Conservation (phyloP, 148 eudicot genomes). For the Chenopodium album region DNA sequence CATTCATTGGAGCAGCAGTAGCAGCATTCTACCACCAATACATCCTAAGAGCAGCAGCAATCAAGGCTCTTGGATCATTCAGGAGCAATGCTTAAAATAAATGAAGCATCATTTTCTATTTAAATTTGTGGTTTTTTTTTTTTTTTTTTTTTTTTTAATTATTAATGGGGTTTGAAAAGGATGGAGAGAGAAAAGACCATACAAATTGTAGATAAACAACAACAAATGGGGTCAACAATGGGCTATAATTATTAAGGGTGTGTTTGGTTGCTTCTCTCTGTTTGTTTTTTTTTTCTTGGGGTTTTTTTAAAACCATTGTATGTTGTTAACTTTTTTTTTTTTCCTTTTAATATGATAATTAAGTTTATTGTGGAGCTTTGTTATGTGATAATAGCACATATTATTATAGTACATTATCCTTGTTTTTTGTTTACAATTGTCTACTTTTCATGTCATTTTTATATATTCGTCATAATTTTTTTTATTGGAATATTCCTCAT, state of each 20-base stretch:
- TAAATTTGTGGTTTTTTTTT: neutral
- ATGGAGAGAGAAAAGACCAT: neutral
- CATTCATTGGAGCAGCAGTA: slow-evolving; percentile 46
- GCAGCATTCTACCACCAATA: slow-evolving; percentile 57
- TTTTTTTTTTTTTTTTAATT: too few species aligned
- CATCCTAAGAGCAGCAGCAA: slow-evolving; percentile 47
- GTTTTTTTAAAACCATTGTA: neutral
- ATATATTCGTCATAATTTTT: too few species aligned
- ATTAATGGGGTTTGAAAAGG: neutral
- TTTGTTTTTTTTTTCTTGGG: neutral
- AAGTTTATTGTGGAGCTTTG: neutral
- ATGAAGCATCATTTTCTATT: neutral
- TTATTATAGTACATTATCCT: slow-evolving; percentile 11
- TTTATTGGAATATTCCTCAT: neutral
- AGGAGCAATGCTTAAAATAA: slow-evolving; percentile 43
- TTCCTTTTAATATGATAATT: neutral
- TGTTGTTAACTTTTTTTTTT: slow-evolving; percentile 1
- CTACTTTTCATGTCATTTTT: neutral
- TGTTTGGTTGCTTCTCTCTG: slow-evolving; percentile 11
- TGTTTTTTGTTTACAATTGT: neutral
- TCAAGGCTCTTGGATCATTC: slow-evolving; percentile 62
- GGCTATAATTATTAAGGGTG: neutral
- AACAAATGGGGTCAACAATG: neutral
- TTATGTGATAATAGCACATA: slow-evolving; percentile 5
- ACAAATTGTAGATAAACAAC: slow-evolving; percentile 9